These are phyloP conservation scores for Fusarium metavorans DNA, from an alignment of 2,329 filamentous ascomycete species.

Conservation along the genomic window DNA sequence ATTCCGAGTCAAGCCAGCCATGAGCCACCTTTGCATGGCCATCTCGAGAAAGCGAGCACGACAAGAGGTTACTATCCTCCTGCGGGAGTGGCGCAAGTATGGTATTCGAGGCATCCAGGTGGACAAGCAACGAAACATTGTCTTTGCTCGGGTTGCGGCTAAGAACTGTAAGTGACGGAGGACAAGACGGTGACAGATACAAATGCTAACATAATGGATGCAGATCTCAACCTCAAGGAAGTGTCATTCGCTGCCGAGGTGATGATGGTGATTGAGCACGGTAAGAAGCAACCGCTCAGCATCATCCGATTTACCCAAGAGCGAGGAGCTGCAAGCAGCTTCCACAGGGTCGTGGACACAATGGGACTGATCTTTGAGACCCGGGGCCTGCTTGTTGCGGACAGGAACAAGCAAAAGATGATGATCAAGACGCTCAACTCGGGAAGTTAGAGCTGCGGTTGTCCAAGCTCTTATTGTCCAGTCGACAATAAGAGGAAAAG, in stretches of 20 bases:
- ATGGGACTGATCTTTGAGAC: slow-evolving; percentile 76
- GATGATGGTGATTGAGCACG: slow-evolving; percentile 90
- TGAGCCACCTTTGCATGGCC: slow-evolving; percentile 79
- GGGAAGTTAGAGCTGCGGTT: slow-evolving; percentile 44
- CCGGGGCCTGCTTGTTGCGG: slow-evolving; percentile 75
- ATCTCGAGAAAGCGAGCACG: slow-evolving; percentile 76
- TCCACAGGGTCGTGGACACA: slow-evolving; percentile 84
- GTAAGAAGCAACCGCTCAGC: slow-evolving; percentile 79
- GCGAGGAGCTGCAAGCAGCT: slow-evolving; percentile 90
- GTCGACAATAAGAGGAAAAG: background rate
- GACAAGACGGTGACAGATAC: background rate
- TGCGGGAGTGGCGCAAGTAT: slow-evolving; percentile 84
- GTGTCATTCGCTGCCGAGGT: slow-evolving; percentile 91
- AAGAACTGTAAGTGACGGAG: slow-evolving; percentile 76
- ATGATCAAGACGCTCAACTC: slow-evolving; percentile 77
- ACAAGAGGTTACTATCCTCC: slow-evolving; percentile 79
- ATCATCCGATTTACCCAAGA: slow-evolving; percentile 90
- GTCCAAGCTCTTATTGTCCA: background rate
- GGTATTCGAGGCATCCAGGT: slow-evolving; percentile 85
- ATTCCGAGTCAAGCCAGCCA: slow-evolving; percentile 89
- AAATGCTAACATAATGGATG: slow-evolving; percentile 35
- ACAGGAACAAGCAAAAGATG: slow-evolving; percentile 75
- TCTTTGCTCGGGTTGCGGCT: slow-evolving; percentile 81
- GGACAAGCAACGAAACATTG: slow-evolving; percentile 82
- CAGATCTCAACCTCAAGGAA: slow-evolving; percentile 84